These are phyloP conservation scores for Lavandula angustifolia DNA, from an alignment of 257 asterid genomes.

Conservation along the genomic window DNA sequence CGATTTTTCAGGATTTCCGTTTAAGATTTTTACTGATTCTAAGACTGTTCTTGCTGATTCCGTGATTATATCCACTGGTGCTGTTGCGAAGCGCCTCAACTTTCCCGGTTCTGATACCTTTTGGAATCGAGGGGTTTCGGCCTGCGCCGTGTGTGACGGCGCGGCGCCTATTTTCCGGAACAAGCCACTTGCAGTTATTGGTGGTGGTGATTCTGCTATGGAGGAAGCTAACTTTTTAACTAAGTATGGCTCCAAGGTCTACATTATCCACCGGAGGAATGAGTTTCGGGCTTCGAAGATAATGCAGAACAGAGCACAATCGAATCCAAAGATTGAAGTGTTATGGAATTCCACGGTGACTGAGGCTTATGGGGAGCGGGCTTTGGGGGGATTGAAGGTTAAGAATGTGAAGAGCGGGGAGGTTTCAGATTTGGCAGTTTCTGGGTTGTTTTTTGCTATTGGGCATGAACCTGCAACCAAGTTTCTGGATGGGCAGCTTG, in stretches of 20 bases:
- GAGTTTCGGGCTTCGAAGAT: slow-evolving; percentile 94
- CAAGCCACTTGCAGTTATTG: slow-evolving; percentile 85
- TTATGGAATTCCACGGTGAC: slow-evolving; percentile 69
- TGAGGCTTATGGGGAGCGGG: slow-evolving; percentile 79
- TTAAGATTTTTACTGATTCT: slow-evolving; percentile 53
- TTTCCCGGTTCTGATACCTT: slow-evolving; percentile 72
- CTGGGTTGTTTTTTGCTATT: slow-evolving; percentile 86
- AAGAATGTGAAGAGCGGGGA: slow-evolving; percentile 65
- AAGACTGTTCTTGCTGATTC: slow-evolving; percentile 76
- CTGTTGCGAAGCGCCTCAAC: slow-evolving; percentile 71
- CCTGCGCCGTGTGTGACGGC: slow-evolving; percentile 96
- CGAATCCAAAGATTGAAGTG: slow-evolving; percentile 72
- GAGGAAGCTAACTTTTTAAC: slow-evolving; percentile 91
- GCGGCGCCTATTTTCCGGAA: slow-evolving; percentile 89
- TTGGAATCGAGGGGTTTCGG: slow-evolving; percentile 94
- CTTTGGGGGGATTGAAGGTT: slow-evolving; percentile 76
- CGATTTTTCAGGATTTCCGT: slow-evolving; percentile 62
- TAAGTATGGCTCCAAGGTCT: slow-evolving; percentile 90
- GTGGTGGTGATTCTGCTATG: slow-evolving; percentile 99
- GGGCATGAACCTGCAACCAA: slow-evolving; percentile 96
- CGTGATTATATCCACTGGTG: slow-evolving; percentile 82
- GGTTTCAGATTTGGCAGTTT: slow-evolving; percentile 57
- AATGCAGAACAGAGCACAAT: slow-evolving; percentile 72
- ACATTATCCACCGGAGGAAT: slow-evolving; percentile 74
- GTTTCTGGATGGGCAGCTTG: slow-evolving; percentile 83